Evolutionary conservation across 768 basidiomycete species (phyloP).

Genomic region (Lactarius hengduanensis): DNA sequence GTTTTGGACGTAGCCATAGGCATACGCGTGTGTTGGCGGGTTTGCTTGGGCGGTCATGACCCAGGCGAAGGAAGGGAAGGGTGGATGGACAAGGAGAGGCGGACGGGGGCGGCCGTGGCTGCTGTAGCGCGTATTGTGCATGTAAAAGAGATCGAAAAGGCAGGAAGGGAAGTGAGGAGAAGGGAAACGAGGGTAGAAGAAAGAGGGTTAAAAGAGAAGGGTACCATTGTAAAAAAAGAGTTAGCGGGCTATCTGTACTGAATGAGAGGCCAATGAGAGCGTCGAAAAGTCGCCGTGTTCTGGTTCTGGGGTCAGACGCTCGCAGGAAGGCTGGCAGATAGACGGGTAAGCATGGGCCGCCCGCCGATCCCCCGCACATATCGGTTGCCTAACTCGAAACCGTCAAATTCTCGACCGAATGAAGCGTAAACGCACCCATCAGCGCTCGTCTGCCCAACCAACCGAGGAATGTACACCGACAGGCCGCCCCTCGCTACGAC

Average conservation of each 20-base stretch:
- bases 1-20: slow-evolving; percentile 20
- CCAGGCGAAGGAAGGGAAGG: slow-evolving; percentile 25
- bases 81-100: slow-evolving; percentile 2
- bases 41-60: slow-evolving; percentile 21
- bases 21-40: slow-evolving; percentile 7
- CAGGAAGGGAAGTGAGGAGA: not conserved
- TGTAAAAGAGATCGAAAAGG: not conserved
- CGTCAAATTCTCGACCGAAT: not conserved
- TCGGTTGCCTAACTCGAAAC: not conserved
- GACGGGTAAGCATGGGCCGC: not conserved
- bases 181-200: not conserved
- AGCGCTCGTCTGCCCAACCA: not conserved
- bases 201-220: slow-evolving; percentile 10
- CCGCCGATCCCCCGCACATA: not conserved
- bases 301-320: not conserved
- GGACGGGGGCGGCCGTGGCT: not conserved
- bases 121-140: not conserved
- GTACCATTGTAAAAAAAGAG: not conserved
- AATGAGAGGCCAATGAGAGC: slow-evolving; percentile 6
- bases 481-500: not conserved
- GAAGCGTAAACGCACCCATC: not conserved
- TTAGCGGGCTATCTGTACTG: not conserved
- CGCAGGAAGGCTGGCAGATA: not conserved
- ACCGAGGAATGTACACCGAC: not conserved
- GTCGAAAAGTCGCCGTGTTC: slow-evolving; percentile 16